These are phyloP conservation scores for Collybia mongolica DNA, from an alignment of 768 basidiomycete genomes.

Conservation along the genomic window DNA sequence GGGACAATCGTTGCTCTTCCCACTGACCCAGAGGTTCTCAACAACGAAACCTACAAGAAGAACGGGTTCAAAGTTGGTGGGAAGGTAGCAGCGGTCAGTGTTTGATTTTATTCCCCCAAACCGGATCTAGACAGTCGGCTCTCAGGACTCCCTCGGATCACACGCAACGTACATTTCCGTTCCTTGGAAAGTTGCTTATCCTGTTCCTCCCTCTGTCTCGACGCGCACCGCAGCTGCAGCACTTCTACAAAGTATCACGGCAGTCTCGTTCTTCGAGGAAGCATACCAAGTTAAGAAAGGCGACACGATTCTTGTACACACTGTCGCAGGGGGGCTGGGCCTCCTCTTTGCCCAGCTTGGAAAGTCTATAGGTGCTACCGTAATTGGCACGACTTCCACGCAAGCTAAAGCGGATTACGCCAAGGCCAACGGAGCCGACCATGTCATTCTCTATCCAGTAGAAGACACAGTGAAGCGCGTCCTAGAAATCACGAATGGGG, in stretches of 20 bases:
- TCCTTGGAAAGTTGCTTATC: slow-evolving; percentile 59
- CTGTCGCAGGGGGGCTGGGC: slow-evolving; percentile 89
- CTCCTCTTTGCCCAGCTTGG: slow-evolving; percentile 67
- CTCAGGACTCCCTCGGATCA: slow-evolving; percentile 43
- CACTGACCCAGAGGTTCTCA: slow-evolving; percentile 56
- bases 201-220: slow-evolving; percentile 63
- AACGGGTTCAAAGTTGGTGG: slow-evolving; percentile 68
- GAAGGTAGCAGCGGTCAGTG: slow-evolving; percentile 66
- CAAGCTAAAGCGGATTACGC: slow-evolving; percentile 81
- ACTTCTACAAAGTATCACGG: slow-evolving; percentile 77
- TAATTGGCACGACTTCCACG: slow-evolving; percentile 93
- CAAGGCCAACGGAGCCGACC: slow-evolving; percentile 74
- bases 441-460: slow-evolving; percentile 80
- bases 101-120: not conserved
- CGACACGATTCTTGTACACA: slow-evolving; percentile 83
- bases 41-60: slow-evolving; percentile 61
- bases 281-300: slow-evolving; percentile 80
- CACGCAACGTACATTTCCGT: slow-evolving; percentile 75
- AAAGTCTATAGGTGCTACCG: slow-evolving; percentile 74
- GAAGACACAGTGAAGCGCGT: slow-evolving; percentile 77
- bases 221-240: slow-evolving; percentile 65
- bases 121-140: not conserved
- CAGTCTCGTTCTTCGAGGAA: slow-evolving; percentile 76
- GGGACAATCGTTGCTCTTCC: slow-evolving; percentile 79
- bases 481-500: slow-evolving; percentile 70